A percentile compares a stretch with the other conserved stretches of the same genome.
Conservation (phyloP, 225 moss, liverwort and hornwort species). For the Pleurozium schreberi region DNA sequence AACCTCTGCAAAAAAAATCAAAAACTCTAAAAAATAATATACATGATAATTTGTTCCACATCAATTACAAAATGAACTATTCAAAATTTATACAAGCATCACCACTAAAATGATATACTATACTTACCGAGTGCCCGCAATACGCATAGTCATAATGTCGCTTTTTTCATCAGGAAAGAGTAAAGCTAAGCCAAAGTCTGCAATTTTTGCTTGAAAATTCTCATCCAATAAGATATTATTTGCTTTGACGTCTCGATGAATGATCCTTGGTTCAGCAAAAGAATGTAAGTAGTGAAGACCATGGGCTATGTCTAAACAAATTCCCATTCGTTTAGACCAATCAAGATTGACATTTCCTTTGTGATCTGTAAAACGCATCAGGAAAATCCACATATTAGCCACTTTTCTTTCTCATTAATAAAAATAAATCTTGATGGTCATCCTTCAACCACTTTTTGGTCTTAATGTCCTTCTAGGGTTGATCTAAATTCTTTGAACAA, state of each 20-base stretch:
- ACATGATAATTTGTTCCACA: background rate
- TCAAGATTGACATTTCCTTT: background rate
- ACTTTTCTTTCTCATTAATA: background rate
- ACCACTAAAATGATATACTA: background rate
- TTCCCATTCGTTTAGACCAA: background rate
- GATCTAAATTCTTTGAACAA: background rate
- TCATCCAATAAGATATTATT: conserved; percentile 9
- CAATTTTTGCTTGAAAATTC: conserved; percentile 12
- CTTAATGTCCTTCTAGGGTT: background rate
- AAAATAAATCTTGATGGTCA: background rate
- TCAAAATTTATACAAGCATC: no score
- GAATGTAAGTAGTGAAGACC: background rate
- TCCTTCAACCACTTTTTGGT: background rate
- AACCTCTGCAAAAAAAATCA: background rate
- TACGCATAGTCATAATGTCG: background rate
- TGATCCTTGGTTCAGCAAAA: background rate
- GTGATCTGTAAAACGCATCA: background rate
- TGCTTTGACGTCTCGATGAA: conserved; percentile 13
- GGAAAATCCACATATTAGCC: background rate
- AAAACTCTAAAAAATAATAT: background rate
- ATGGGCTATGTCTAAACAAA: background rate
- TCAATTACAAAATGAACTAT: background rate
- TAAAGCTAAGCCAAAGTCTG: conserved; percentile 18
- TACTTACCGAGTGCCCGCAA: background rate
- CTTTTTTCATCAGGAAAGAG: background rate